Base-by-base conservation (phyloP, 768 basidiomycete species). In the Macrolepiota dolichaula region DNA sequence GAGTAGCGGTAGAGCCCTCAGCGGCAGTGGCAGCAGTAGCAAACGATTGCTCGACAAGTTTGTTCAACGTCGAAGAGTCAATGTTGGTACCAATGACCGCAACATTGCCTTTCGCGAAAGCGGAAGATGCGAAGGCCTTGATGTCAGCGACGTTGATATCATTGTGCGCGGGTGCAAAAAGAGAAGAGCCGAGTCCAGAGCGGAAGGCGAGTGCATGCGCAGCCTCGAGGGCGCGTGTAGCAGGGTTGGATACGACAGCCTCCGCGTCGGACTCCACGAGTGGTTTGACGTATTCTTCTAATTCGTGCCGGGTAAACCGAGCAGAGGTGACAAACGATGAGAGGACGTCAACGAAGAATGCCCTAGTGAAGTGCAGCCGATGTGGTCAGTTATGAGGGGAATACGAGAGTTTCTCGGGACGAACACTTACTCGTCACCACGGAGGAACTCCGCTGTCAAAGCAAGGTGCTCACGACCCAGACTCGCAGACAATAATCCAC, bases 191-290 rank as follows among this genome's bases (percentile, higher is more conserved):
- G 68, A 98, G 94, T 15, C 96, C 96, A 46, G 80, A 81, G 69
- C 96, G 94, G 91, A 98, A 99, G 47, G 96, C 96, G 61, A 96
- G 79, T 47, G 83, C 74, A 72, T 98, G 96, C 3, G 94, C 95
- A 38, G 88, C 77, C 69, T 99, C 96, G 59, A 98, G 64, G 44
- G 95, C 95, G 67, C 81, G 79, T 1, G 83, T 81, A 24, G 82
- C 79, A 7, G 93, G 86, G 62, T 89, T 78, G 51, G 78, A 73
- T 49, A 76, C 71, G 13, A 87, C 91, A 24, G 84, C 77, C 40
- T 81, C 73, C 49, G 87, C 77, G 70, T 98, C 96, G 58, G 85
- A 79, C 56, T 84, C 81, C 62, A 95, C 81, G 53, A 86, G 76
- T 24, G 88, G 89, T 3, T 83, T 74, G 47, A 94, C 91, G 57